Evolutionary conservation across 768 basidiomycete genomes (phyloP).

Genomic region (Suillus plorans): DNA sequence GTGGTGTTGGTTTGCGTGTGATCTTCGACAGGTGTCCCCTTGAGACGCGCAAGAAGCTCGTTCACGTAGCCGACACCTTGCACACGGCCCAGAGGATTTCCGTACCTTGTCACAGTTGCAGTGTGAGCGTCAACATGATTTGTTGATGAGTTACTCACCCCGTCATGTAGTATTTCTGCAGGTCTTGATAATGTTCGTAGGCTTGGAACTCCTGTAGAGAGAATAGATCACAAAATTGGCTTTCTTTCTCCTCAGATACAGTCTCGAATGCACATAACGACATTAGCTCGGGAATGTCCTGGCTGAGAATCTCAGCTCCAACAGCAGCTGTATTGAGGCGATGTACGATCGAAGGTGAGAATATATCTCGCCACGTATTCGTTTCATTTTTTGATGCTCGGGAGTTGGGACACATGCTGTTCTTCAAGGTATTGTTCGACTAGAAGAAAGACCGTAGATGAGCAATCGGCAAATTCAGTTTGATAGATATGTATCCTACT

Average conservation of each 20-base stretch:
- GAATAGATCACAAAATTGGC: constrained; percentile 79
- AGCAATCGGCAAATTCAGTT: neutral
- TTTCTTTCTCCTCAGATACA: constrained; percentile 46
- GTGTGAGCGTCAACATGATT: constrained; percentile 1
- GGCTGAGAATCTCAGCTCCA: constrained; percentile 54
- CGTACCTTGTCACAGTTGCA: constrained; percentile 46
- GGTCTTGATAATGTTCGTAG: constrained; percentile 70
- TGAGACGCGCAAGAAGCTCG: constrained; percentile 84
- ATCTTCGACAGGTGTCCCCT: constrained; percentile 58
- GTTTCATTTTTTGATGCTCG: constrained; percentile 44
- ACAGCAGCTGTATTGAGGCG: constrained; percentile 62
- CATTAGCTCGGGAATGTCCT: constrained; percentile 61
- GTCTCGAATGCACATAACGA: constrained; percentile 81
- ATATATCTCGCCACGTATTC: constrained; percentile 54
- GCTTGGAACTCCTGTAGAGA: constrained; percentile 56
- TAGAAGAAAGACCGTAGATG: constrained; percentile 16
- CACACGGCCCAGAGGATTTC: constrained; percentile 65
- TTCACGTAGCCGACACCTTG: constrained; percentile 89
- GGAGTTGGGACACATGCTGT: constrained; percentile 61
- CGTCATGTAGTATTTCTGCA: constrained; percentile 77
- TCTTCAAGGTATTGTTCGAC: constrained; percentile 70
- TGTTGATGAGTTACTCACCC: constrained; percentile 45
- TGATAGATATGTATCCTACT: constrained; percentile 34
- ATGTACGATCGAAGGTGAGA: constrained; percentile 51
- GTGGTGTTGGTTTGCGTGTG: constrained; percentile 74